These are phyloP conservation scores for Mycena metata DNA, from an alignment of 768 basidiomycete species.

Conservation along the genomic window DNA sequence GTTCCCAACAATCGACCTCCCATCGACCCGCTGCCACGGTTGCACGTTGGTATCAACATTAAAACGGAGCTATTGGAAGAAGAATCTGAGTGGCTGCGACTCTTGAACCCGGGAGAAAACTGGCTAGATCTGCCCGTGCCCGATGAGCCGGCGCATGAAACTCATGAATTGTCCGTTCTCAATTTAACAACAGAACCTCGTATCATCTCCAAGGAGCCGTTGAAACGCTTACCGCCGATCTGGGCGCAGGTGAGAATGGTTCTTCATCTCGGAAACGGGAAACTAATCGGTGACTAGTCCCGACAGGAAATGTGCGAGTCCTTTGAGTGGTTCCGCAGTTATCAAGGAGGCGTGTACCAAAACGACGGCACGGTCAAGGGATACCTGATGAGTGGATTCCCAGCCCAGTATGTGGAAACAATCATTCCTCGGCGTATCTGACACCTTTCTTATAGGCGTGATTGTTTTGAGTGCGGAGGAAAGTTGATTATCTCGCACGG, in stretches of 20 bases:
- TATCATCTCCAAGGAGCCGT: constrained; percentile 39
- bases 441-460: constrained; percentile 63
- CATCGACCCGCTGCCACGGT: not conserved
- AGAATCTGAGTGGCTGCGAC: not conserved
- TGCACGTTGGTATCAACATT: not conserved
- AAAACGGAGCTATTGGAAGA: not conserved
- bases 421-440: not conserved
- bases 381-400: constrained; percentile 81
- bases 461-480: constrained; percentile 74
- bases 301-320: constrained; percentile 90
- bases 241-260: constrained; percentile 56
- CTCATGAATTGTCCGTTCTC: not conserved
- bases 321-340: constrained; percentile 79
- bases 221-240: constrained; percentile 53
- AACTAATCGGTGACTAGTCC: constrained; percentile 58
- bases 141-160: not conserved
- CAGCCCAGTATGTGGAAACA: constrained; percentile 65
- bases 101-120: not conserved
- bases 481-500: constrained; percentile 87
- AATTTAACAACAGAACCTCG: not conserved
- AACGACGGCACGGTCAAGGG: constrained; percentile 73
- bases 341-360: constrained; percentile 86
- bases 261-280: too few relatives aligned
- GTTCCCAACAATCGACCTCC: not conserved
- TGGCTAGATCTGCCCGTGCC: not conserved